A percentile compares a stretch with the other conserved stretches of the same genome.
Conservation (phyloP, 768 basidiomycete species). For the Macrolepiota albuminosa region DNA sequence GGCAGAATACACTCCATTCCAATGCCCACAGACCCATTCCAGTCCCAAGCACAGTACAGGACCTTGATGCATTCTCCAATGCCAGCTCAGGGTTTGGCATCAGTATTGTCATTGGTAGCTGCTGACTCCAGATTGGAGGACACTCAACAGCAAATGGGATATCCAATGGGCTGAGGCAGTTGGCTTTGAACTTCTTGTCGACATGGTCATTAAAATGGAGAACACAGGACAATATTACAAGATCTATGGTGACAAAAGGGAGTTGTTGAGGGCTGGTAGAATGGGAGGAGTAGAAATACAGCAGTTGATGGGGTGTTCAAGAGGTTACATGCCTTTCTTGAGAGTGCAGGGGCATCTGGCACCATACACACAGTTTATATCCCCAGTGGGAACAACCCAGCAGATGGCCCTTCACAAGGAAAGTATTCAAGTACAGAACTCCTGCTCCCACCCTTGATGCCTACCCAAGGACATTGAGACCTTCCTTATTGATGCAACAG, state of each 20-base stretch:
- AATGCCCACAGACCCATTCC: constrained; percentile 12
- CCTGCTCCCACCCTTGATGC: too few relatives aligned
- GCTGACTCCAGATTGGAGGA: constrained; percentile 10
- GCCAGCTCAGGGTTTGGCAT: constrained; percentile 7
- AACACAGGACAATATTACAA: constrained; percentile 6
- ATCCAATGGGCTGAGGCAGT: constrained; percentile 39
- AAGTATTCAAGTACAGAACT: too few relatives aligned
- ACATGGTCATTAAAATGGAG: neutral
- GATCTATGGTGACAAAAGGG: constrained; percentile 12
- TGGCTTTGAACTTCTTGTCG: constrained; percentile 33
- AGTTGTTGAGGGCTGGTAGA: constrained; percentile 29
- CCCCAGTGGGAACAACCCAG: constrained; percentile 25
- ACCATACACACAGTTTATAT: constrained; percentile 24
- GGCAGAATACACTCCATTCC: constrained; percentile 3
- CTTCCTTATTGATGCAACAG: too few relatives aligned
- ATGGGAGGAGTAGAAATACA: constrained; percentile 22
- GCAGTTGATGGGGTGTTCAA: constrained; percentile 18
- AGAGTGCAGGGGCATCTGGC: too few relatives aligned
- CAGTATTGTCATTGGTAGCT: neutral
- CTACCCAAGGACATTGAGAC: too few relatives aligned
- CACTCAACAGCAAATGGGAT: constrained; percentile 22
- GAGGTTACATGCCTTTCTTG: too few relatives aligned
- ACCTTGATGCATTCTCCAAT: constrained; percentile 27
- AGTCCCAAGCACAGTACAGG: constrained; percentile 14
- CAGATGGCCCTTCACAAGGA: neutral